Percentiles rank a stretch among this genome's conserved stretches.
Conservation (phyloP, 2,329 filamentous ascomycete species). For the Epichloe brachyelytri region DNA sequence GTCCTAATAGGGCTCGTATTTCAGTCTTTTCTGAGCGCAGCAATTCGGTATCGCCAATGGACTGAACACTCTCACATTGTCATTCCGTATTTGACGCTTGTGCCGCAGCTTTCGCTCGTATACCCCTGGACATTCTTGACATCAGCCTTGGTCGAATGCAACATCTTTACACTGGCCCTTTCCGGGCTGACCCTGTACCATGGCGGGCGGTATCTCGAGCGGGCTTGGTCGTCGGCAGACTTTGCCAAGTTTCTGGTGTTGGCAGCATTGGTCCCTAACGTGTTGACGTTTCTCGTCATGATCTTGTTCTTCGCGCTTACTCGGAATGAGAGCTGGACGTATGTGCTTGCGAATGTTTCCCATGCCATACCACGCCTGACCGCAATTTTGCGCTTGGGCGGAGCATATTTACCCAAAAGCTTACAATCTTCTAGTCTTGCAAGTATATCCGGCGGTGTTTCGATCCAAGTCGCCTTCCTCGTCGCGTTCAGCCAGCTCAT, state of each 20-base stretch:
- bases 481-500: slow-evolving; percentile 96
- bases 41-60: slow-evolving; percentile 62
- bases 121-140: slow-evolving; percentile 91
- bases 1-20: slow-evolving; percentile 62
- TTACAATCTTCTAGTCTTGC: slow-evolving; percentile 42
- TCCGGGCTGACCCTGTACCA: slow-evolving; percentile 73
- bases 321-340: slow-evolving; percentile 56
- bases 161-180: slow-evolving; percentile 72
- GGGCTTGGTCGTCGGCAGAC: slow-evolving; percentile 86
- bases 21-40: slow-evolving; percentile 72
- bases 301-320: slow-evolving; percentile 61
- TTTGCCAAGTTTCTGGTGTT: slow-evolving; percentile 82
- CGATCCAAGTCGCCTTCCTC: slow-evolving; percentile 84
- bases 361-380: no score
- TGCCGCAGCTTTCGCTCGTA: slow-evolving; percentile 69
- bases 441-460: slow-evolving; percentile 76
- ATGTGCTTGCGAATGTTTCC: slow-evolving; percentile 17
- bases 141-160: slow-evolving; percentile 82
- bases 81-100: slow-evolving; percentile 75
- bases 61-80: slow-evolving; percentile 50
- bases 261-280: slow-evolving; percentile 66
- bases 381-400: no score
- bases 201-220: slow-evolving; percentile 87
- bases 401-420: no score
- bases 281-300: slow-evolving; percentile 60